phyloP scores from a whole-genome alignment of 192 early-diverging fungal species.

The Entomortierella lignicola region DNA sequence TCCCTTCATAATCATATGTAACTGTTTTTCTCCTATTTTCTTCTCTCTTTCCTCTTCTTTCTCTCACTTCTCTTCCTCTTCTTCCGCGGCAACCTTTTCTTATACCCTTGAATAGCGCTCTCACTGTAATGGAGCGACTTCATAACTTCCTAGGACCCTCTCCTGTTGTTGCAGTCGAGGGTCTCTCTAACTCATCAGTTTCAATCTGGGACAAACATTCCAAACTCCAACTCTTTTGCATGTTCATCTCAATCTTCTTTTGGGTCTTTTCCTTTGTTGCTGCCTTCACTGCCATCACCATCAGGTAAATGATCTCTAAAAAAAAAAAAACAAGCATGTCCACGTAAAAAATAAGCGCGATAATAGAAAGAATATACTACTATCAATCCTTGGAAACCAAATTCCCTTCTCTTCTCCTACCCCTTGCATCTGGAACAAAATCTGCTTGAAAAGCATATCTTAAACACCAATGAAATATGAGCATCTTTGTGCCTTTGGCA shows the following conservation, averaged over 20 bases:
- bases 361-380: no score
- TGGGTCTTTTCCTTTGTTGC: conserved; percentile 52
- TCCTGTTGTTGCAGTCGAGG: conserved; percentile 3
- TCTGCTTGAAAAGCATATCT: no score
- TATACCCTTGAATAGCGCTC: not conserved
- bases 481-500: no score
- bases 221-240: conserved; percentile 48
- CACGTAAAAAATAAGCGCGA: no score
- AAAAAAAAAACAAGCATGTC: not conserved
- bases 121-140: conserved; percentile 26
- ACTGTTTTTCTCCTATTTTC: no score
- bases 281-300: conserved; percentile 41
- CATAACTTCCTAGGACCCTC: conserved; percentile 19
- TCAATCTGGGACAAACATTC: conserved; percentile 54
- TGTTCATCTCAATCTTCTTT: conserved; percentile 53
- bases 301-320: conserved; percentile 21
- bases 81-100: not conserved
- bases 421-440: no score
- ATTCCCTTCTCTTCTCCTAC: no score
- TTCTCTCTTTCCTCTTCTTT: not conserved
- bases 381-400: no score
- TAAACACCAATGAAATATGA: no score
- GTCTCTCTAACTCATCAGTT: not conserved
- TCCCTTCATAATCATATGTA: no score
- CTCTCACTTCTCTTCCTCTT: not conserved